Conservation (phyloP, 2,329 filamentous ascomycete genomes). For the Fusarium temperatum region DNA sequence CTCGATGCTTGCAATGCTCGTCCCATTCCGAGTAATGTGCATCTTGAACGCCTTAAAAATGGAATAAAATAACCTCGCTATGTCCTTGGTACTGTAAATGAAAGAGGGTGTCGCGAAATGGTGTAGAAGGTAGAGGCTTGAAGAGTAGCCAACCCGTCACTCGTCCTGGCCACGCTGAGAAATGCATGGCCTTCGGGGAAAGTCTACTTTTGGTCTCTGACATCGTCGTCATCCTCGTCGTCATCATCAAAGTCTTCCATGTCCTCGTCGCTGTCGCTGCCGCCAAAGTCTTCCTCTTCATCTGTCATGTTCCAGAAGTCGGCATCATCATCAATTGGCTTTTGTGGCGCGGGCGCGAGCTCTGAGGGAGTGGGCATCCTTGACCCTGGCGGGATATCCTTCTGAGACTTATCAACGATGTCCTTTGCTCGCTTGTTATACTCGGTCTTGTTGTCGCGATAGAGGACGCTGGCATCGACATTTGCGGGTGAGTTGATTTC, state of each 20-base stretch:
- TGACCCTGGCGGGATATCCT: constrained; percentile 81
- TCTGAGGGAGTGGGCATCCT: constrained; percentile 82
- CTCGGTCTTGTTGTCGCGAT: constrained; percentile 74
- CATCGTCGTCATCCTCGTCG: constrained; percentile 64
- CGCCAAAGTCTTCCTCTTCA: constrained; percentile 80
- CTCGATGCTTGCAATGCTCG: constrained; percentile 2
- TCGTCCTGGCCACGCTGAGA: background rate
- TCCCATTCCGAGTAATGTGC: constrained; percentile 22
- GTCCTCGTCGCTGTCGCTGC: constrained; percentile 73
- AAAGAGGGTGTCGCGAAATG: constrained; percentile 24
- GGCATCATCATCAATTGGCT: constrained; percentile 72
- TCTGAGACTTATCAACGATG: constrained; percentile 77
- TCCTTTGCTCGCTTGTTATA: constrained; percentile 77
- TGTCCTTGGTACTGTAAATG: constrained; percentile 26
- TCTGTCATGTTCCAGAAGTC: constrained; percentile 85
- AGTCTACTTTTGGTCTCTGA: constrained; percentile 45
- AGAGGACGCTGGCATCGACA: constrained; percentile 88
- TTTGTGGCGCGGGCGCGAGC: constrained; percentile 67
- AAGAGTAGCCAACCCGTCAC: background rate
- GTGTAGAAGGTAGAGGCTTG: background rate
- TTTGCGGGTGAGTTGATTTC: constrained; percentile 95
- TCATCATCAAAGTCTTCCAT: constrained; percentile 68
- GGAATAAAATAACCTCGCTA: constrained; percentile 37
- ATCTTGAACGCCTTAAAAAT: constrained; percentile 34
- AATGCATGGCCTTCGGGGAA: background rate